These are phyloP conservation scores for Clitopilus passeckerianus DNA, from an alignment of 768 basidiomycete species.

Conservation along the genomic window DNA sequence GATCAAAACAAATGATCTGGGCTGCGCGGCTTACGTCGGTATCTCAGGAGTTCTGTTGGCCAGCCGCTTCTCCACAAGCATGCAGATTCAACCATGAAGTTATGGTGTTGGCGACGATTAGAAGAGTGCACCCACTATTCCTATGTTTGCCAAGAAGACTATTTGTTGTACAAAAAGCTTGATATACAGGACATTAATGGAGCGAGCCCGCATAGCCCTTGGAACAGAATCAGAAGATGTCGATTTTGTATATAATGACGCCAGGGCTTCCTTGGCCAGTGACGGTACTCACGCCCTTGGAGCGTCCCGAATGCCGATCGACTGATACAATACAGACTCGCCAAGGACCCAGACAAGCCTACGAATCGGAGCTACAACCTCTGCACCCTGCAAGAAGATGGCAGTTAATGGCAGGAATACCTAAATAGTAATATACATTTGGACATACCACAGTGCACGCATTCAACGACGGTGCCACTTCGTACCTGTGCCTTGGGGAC, in stretches of 20 bases:
- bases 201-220: background rate
- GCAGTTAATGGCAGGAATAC: slow-evolving; percentile 6
- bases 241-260: too few species aligned
- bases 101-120: background rate
- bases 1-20: background rate
- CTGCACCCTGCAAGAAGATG: slow-evolving; percentile 59
- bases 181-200: background rate
- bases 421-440: background rate
- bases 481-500: slow-evolving; percentile 94
- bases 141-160: background rate
- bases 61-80: background rate
- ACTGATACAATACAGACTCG: background rate
- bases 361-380: slow-evolving; percentile 89
- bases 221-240: too few species aligned
- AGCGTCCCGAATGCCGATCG: background rate
- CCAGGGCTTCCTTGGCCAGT: background rate
- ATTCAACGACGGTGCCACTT: slow-evolving; percentile 88
- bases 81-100: background rate
- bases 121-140: background rate
- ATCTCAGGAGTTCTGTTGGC: background rate
- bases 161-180: background rate
- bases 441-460: slow-evolving; percentile 90
- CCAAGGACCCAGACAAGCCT: slow-evolving; percentile 5
- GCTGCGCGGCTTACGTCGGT: background rate
- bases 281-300: background rate